Evolutionary conservation across 139 green algal genomes (phyloP).

Genomic region (Chlamydomonas schloesseri): DNA sequence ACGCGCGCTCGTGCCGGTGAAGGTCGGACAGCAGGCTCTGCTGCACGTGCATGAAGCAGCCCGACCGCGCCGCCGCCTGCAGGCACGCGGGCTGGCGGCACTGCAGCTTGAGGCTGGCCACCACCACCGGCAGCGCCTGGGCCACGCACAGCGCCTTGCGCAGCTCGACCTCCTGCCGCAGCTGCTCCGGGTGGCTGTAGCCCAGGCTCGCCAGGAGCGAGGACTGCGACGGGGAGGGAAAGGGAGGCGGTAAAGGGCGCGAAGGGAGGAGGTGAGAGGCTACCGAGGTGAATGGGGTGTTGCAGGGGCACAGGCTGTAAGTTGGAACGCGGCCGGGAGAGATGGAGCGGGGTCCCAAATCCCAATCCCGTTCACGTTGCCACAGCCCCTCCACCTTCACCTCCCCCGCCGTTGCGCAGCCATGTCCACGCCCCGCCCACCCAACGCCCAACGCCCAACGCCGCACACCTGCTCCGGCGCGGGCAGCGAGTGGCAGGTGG

Average conservation of each 20-base stretch:
- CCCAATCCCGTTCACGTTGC: no score
- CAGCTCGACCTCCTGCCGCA: constrained; percentile 49
- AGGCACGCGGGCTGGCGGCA: constrained; percentile 11
- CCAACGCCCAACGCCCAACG: no score
- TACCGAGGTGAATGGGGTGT: no score
- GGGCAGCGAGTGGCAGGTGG: constrained; percentile 17
- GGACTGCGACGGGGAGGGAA: neutral
- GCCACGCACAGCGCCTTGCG: constrained; percentile 51
- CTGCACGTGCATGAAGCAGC: constrained; percentile 57
- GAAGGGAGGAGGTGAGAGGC: no score
- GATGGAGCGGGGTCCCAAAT: no score
- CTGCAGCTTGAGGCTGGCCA: constrained; percentile 29
- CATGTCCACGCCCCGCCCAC: no score
- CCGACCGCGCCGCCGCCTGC: constrained; percentile 20
- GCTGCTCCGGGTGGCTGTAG: constrained; percentile 12
- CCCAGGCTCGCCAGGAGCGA: constrained; percentile 17
- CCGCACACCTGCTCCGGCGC: no score
- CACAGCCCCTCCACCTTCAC: no score
- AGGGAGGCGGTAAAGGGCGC: no score
- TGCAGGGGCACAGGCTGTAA: no score
- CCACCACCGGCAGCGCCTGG: constrained; percentile 57
- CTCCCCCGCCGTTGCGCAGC: no score
- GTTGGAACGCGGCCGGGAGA: no score
- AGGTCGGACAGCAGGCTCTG: constrained; percentile 56
- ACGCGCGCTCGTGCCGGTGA: constrained; percentile 46